Conservation (phyloP, 2,329 filamentous ascomycete genomes). For the Alternaria sp. region DNA sequence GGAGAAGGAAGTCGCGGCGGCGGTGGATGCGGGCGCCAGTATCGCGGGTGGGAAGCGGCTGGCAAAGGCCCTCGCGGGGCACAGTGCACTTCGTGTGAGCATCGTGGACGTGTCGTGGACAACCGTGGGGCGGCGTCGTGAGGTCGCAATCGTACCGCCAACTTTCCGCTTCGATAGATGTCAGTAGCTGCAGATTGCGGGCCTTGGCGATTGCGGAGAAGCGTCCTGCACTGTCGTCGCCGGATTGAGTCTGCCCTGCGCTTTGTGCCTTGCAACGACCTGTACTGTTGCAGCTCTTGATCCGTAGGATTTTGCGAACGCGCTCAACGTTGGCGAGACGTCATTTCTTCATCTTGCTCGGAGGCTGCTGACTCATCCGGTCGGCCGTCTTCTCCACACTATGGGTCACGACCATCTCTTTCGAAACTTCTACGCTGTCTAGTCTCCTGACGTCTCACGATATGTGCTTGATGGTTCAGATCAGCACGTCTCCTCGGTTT, state of each 20-base stretch:
- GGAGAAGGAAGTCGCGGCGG: slow-evolving; percentile 34
- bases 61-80: slow-evolving; percentile 39
- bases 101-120: slow-evolving; percentile 23
- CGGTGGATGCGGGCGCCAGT: slow-evolving; percentile 26
- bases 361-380: slow-evolving; percentile 2
- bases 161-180: slow-evolving; percentile 9
- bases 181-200: slow-evolving; percentile 3
- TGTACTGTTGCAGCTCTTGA: background rate
- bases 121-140: slow-evolving; percentile 3
- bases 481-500: background rate
- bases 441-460: background rate
- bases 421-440: background rate
- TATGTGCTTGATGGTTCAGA: background rate
- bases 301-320: background rate
- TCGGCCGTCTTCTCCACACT: background rate
- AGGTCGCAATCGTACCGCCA: slow-evolving; percentile 2
- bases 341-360: slow-evolving; percentile 3
- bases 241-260: background rate
- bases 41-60: slow-evolving; percentile 36
- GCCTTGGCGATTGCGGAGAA: slow-evolving; percentile 10
- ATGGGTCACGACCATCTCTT: background rate
- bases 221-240: background rate
- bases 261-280: background rate
- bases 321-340: background rate
- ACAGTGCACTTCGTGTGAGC: slow-evolving; percentile 41